A percentile compares a stretch with the other conserved stretches of the same genome.
Evolutionary conservation across 2,329 filamentous ascomycete genomes (phyloP).

Genomic region (Ilyonectria destructans): DNA sequence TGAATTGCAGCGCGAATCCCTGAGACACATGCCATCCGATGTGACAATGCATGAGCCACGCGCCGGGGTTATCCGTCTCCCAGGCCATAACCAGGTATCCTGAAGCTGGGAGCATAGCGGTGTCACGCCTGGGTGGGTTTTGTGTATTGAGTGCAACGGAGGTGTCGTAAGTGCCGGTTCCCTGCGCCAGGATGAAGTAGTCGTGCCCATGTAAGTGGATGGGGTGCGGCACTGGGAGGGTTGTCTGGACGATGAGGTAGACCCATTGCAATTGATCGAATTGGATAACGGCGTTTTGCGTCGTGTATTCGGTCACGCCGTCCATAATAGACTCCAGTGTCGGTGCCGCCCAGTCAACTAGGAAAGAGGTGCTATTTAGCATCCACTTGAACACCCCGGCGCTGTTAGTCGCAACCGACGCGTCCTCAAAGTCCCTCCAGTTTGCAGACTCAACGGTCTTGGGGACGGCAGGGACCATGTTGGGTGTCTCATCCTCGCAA

Average conservation of each 20-base stretch:
- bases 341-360: constrained; percentile 52
- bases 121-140: constrained; percentile 70
- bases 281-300: constrained; percentile 50
- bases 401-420: constrained; percentile 46
- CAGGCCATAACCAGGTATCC: constrained; percentile 68
- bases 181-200: constrained; percentile 51
- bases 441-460: constrained; percentile 51
- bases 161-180: constrained; percentile 44
- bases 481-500: constrained; percentile 56
- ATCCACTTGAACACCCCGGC: constrained; percentile 63
- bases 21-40: constrained; percentile 53
- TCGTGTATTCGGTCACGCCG: constrained; percentile 39
- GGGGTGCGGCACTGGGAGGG: constrained; percentile 51
- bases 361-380: constrained; percentile 56
- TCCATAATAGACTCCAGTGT: constrained; percentile 48
- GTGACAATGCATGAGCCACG: constrained; percentile 69
- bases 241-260: constrained; percentile 51
- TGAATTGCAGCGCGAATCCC: constrained; percentile 44
- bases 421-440: constrained; percentile 50
- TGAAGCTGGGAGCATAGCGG: constrained; percentile 62
- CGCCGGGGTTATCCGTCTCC: constrained; percentile 65
- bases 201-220: constrained; percentile 59
- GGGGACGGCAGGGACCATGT: constrained; percentile 55
- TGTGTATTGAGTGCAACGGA: constrained; percentile 38
- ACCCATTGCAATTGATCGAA: constrained; percentile 51